Evolutionary conservation across 768 basidiomycete species (phyloP), one percentile per base, ranked within the genome.

Genomic region (Krasilnikovozyma curviuscula): DNA sequence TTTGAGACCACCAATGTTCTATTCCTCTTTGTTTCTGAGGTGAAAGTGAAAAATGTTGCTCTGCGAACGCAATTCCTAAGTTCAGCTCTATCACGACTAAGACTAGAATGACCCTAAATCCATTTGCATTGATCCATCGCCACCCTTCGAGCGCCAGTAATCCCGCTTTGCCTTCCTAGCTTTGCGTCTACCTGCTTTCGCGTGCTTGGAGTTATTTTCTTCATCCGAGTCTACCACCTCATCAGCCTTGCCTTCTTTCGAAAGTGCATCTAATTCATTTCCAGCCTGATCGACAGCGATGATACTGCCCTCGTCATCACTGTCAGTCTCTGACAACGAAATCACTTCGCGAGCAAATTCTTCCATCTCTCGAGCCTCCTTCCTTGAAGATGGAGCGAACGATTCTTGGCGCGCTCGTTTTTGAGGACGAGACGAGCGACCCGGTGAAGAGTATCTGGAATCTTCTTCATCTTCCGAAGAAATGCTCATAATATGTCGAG

Each of bases 341-440:
- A 14, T 13, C 32, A 21, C 28, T 7, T 18, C 5, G n/a, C n/a
- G n/a, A n/a, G n/a, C n/a, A 5, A 29, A 27, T 6, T 31, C 43
- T 5, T 21, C 25, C 13, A 52, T 37, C 24, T 52, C 30, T 18
- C 50, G n/a, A n/a, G n/a, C 50, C 19, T 52, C 50, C 33, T 52
- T 46, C 5, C 27, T 34, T 0, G 50, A 46, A 9, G 50, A 52
- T 30, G 27, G 25, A 29, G n/a, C 21, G 32, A 24, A 12, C n/a
- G n/a, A n/a, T n/a, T n/a, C n/a, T n/a, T n/a, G n/a, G n/a, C n/a
- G n/a, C n/a, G n/a, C n/a, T n/a, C n/a, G n/a, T n/a, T n/a, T n/a
- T n/a, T n/a, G n/a, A n/a, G n/a, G n/a, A n/a, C n/a, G n/a, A n/a
- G 29, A 24, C 40, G 19, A 29, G 21, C 6, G 31, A 31, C 2